Base-by-base conservation (phyloP, 306 rosid species). In the Sindora glabra region DNA sequence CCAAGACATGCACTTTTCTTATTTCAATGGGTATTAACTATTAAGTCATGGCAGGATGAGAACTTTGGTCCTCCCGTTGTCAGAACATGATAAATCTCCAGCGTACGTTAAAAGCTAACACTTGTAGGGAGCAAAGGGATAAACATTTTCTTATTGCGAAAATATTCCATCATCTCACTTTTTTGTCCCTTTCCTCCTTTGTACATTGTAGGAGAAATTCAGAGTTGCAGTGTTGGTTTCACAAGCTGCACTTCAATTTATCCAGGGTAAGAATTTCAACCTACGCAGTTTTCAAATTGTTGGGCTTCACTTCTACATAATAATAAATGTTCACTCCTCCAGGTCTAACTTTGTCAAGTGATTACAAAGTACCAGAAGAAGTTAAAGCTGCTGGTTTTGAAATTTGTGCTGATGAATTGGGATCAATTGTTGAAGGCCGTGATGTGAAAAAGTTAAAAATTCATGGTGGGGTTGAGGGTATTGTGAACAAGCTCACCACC, bases 201-300 rank as follows among this genome's bases (percentile, higher is more conserved):
- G 65, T 64, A 70, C 47, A 33, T 60, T 70, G 78, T 64, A 89
- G 96, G 99, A 92, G 79, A 92, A 92, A 80, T 89, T 92, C 75
- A 80, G 96, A 84, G 95, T 92, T 65, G 99, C 99, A 55, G 92
- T 92, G 73, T 75, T 92, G 85, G 99, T 92, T 68, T 92, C 99
- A 29, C 96, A 92, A 86, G 99, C 99, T 56, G 99, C 99, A 10
- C 99, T 92, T 54, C 96, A 92, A 74, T 92, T 92, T 76, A 89
- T 92, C 63, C 83, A 89, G 44, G 96, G 99, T 89, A 74, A 74
- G 82, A 32, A 36, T 57, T 23, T 65, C 59, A 63, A 68, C 48
- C 25, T 48, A 24, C 50, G 33, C 8, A 14, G 25, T 70, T 24
- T 49, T 36, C 22, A 5, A 13, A 23, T 68, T 49, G 38, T 33